Evolutionary conservation across 202 grass and related monocot species (phyloP), one percentile per base, ranked within the genome.

Genomic region (Carex sylvatica): DNA sequence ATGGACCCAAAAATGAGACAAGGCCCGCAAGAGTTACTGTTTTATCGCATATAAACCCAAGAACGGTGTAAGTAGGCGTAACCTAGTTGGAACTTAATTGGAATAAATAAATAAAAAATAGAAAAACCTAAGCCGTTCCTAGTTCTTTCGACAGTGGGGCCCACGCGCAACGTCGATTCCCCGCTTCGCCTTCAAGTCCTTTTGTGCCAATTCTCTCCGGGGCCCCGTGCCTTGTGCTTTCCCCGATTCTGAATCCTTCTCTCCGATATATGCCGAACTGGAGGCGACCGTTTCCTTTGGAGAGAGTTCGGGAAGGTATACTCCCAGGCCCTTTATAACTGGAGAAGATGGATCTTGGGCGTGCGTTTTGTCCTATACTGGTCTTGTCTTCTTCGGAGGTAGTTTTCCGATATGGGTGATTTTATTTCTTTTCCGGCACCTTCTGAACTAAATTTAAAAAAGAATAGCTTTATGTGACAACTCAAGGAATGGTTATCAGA

Each of bases 81-180:
- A 28, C 28, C 42, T 47, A 47, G 9, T 47, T 47, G 18, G 65
- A 35, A 35, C 9, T 33, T 4, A 14, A 35, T 69, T 36, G 26
- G 40, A 24, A 20, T 14, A 14, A 9, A 49, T 40, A 40, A 40
- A 40, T 6, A 38, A 38, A 38, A 38, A 36, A 36, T 36, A 11
- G 11, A 33, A 20, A 13, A 59, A 46, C 31, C 24, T 14, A 24
- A 53, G 64, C 63, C 80, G 80, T 69, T 69, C 6, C n/a, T 68
- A 9, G 28, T n/a, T 66, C 80, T 69, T 54, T 82, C 80, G 26
- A 16, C 4, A 28, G 64, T 66, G 59, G 80, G 42, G 10, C 62
- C 80, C 44, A 53, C 63, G 61, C 80, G 64, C 78, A 23, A 28
- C 60, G 61, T 82, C 80, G 63, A 82, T 82, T 82, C 80, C 80